Evolutionary conservation across 1,284 basidiomycete species (phyloP).

Genomic region (Serendipita sp.): DNA sequence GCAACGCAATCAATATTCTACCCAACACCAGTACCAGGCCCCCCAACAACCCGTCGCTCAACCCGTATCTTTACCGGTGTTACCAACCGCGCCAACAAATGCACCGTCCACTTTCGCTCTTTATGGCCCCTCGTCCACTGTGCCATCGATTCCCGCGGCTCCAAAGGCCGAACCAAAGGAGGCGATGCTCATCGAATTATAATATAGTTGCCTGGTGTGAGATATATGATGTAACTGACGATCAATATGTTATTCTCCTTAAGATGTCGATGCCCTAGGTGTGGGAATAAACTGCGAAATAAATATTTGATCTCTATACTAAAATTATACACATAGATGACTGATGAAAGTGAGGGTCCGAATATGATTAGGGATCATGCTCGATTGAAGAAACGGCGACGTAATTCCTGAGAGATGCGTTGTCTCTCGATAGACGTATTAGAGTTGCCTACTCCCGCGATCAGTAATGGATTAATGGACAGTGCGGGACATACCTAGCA

Average conservation of each 20-base stretch:
- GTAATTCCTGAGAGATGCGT: neutral
- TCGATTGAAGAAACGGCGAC: neutral
- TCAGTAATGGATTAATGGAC: neutral
- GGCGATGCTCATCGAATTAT: conserved; percentile 69
- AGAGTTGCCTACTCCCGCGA: neutral
- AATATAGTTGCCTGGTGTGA: conserved; percentile 1
- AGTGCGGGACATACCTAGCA: conserved; percentile 28
- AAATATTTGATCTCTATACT: neutral
- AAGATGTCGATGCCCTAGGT: neutral
- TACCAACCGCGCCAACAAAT: conserved; percentile 56
- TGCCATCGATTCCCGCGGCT: conserved; percentile 30
- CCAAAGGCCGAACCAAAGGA: conserved; percentile 64
- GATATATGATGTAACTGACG: neutral
- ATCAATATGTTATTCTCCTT: neutral
- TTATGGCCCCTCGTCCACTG: conserved; percentile 24
- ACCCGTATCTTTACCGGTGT: conserved; percentile 34
- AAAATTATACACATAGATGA: neutral
- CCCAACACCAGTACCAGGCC: conserved; percentile 8
- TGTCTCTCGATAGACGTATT: neutral
- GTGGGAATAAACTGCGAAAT: neutral
- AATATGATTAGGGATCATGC: neutral
- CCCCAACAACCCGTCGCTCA: conserved; percentile 19
- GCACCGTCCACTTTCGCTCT: conserved; percentile 40
- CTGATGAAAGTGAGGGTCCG: neutral
- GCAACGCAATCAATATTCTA: conserved; percentile 5